Evolutionary conservation across 305 asterid genomes (phyloP), one percentile per base, ranked within the genome.

Genomic region (Fraxinus xanthoxyloides): DNA sequence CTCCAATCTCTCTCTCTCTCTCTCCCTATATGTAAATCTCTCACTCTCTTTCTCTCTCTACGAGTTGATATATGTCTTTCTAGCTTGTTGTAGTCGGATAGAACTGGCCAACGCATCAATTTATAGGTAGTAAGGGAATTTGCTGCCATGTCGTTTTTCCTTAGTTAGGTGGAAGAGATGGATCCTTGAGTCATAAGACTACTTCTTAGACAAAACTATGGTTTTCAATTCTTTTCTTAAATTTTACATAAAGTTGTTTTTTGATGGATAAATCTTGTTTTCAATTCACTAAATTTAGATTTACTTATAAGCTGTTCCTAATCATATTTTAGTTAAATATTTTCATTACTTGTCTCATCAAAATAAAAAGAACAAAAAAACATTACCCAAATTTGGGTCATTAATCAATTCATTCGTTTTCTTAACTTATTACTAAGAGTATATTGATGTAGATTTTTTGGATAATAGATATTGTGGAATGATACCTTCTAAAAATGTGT

Each of bases 91-190:
- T 73, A 65, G 6, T 85, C 72, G 76, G 82, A 26, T 17, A 80
- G 89, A 94, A 90, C 87, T 26, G 79, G 82, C 79, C 89, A 89
- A 87, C 88, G 83, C 84, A 88, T 85, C 72, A 31, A 86, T 90
- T 86, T 88, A 93, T 92, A 95, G 87, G 34, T 77, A 81, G 78
- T 59, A 19, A 13, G 77, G 40, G 5, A 6, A 15, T 46, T 78
- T 77, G 91, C 89, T 91, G 91, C 80, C 83, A 69, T 77, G 97
- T 95, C 99, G 87, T 89, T 93, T 89, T 93, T 81, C 89, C 59
- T 75, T 77, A 36, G 97, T 92, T 94, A 92, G 99, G 97, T 93
- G 92, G 84, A 40, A 40, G 79, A 24, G 84, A 86, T 82, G 91
- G 76, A 85, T 79, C 65, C 97, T 88, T 91, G 35, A 77, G 84